These are phyloP conservation scores for Pseudocercospora musae DNA, from an alignment of 2,329 filamentous ascomycete genomes.

Conservation along the genomic window DNA sequence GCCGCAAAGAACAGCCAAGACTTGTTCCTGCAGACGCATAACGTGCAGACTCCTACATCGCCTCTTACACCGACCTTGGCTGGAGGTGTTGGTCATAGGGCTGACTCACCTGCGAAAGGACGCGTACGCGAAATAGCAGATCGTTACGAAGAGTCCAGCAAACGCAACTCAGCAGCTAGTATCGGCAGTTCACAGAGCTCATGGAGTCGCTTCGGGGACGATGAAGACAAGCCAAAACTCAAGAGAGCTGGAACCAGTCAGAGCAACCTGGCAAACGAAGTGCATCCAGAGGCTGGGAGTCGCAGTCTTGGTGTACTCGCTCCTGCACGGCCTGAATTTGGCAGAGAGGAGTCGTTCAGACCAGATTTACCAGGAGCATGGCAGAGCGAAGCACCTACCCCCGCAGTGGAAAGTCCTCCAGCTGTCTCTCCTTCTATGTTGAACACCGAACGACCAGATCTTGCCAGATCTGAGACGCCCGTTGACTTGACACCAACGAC, in stretches of 20 bases:
- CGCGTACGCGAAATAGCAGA: constrained; percentile 52
- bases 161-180: constrained; percentile 43
- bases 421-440: background rate
- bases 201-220: constrained; percentile 33
- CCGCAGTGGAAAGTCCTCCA: constrained; percentile 36
- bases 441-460: background rate
- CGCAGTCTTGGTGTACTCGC: background rate
- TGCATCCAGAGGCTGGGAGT: constrained; percentile 1
- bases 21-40: constrained; percentile 30
- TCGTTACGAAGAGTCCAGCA: constrained; percentile 43
- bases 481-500: constrained; percentile 36
- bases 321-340: constrained; percentile 16
- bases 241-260: constrained; percentile 19
- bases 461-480: constrained; percentile 8
- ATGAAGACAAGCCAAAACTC: constrained; percentile 12
- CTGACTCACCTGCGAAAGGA: constrained; percentile 42
- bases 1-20: constrained; percentile 22
- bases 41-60: constrained; percentile 11
- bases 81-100: constrained; percentile 11
- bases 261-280: constrained; percentile 12
- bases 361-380: constrained; percentile 53
- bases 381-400: constrained; percentile 46
- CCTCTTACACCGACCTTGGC: background rate
- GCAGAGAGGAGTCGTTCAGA: constrained; percentile 39
- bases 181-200: constrained; percentile 40